These are phyloP conservation scores for Tothia fuscella DNA, from an alignment of 2,329 filamentous ascomycete genomes.

Conservation along the genomic window DNA sequence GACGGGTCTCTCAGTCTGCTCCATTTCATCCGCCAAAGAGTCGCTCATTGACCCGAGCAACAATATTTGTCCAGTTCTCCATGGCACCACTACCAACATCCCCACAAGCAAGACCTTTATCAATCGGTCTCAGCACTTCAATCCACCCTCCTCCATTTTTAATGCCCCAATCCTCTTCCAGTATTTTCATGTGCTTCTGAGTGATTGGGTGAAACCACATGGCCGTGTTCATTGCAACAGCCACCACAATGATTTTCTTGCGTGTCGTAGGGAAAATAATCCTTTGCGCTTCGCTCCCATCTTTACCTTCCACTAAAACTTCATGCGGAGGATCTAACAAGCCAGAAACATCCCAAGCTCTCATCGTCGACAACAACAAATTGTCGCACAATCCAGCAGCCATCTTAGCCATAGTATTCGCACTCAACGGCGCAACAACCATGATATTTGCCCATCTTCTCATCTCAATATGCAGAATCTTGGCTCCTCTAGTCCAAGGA, in stretches of 20 bases:
- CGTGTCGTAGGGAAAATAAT: not conserved
- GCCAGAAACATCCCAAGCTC: conserved; percentile 78
- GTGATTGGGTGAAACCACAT: conserved; percentile 89
- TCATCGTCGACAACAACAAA: conserved; percentile 58
- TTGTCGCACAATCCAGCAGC: conserved; percentile 66
- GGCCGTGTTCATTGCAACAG: conserved; percentile 65
- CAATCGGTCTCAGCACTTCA: conserved; percentile 58
- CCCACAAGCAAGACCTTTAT: conserved; percentile 73
- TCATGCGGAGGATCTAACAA: conserved; percentile 34
- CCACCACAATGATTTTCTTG: conserved; percentile 6
- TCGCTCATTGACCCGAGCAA: conserved; percentile 1
- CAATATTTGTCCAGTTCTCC: conserved; percentile 65
- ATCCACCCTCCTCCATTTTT: conserved; percentile 39
- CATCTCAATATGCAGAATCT: conserved; percentile 83
- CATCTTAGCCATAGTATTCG: conserved; percentile 80
- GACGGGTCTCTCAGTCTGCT: too few relatives aligned
- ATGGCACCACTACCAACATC: conserved; percentile 75
- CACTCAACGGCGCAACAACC: conserved; percentile 68
- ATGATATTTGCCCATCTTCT: conserved; percentile 71
- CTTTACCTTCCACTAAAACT: not conserved
- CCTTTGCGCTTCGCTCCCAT: not conserved
- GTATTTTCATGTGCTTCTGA: conserved; percentile 51
- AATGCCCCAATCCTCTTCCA: conserved; percentile 65
- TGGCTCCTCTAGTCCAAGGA: conserved; percentile 66
- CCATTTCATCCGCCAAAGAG: too few relatives aligned